Evolutionary conservation across 2,329 filamentous ascomycete species (phyloP).

Genomic region (Xylariaceae sp.): DNA sequence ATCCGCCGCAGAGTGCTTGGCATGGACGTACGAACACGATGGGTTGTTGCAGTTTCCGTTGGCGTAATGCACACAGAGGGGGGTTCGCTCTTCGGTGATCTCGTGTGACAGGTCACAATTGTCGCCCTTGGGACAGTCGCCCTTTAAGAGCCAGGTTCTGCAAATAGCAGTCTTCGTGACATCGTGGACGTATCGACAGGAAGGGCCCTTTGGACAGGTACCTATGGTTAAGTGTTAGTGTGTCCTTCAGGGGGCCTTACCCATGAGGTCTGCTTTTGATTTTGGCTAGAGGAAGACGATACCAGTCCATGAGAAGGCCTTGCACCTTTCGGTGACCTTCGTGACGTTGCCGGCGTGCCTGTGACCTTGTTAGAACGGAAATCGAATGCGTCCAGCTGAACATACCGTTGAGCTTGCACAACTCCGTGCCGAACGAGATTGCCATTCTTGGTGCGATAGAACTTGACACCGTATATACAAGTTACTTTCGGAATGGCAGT

Average conservation of each 20-base stretch:
- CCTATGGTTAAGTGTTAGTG: slow-evolving; percentile 55
- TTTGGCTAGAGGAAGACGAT: slow-evolving; percentile 44
- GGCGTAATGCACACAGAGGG: slow-evolving; percentile 83
- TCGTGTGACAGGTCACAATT: slow-evolving; percentile 90
- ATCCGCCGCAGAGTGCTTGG: slow-evolving; percentile 68
- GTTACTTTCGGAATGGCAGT: slow-evolving; percentile 70
- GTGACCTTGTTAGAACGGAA: slow-evolving; percentile 36
- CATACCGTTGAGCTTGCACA: slow-evolving; percentile 71
- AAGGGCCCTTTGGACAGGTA: slow-evolving; percentile 74
- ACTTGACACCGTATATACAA: slow-evolving; percentile 69
- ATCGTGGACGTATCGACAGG: slow-evolving; percentile 79
- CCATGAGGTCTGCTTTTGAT: slow-evolving; percentile 32
- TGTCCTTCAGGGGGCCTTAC: slow-evolving; percentile 35
- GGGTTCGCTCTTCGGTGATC: slow-evolving; percentile 73
- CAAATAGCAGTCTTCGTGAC: slow-evolving; percentile 82
- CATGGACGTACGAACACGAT: slow-evolving; percentile 82
- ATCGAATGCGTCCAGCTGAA: slow-evolving; percentile 24
- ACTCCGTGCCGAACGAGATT: slow-evolving; percentile 77
- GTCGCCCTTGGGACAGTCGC: slow-evolving; percentile 69
- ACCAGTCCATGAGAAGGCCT: slow-evolving; percentile 64
- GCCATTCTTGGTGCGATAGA: slow-evolving; percentile 79
- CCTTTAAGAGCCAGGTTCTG: slow-evolving; percentile 77
- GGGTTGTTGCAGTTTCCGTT: slow-evolving; percentile 84
- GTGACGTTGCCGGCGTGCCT: slow-evolving; percentile 52
- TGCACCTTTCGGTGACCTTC: slow-evolving; percentile 71